phyloP scores from a whole-genome alignment of 805 yeast species.

The Grigorovia transvaalensis region DNA sequence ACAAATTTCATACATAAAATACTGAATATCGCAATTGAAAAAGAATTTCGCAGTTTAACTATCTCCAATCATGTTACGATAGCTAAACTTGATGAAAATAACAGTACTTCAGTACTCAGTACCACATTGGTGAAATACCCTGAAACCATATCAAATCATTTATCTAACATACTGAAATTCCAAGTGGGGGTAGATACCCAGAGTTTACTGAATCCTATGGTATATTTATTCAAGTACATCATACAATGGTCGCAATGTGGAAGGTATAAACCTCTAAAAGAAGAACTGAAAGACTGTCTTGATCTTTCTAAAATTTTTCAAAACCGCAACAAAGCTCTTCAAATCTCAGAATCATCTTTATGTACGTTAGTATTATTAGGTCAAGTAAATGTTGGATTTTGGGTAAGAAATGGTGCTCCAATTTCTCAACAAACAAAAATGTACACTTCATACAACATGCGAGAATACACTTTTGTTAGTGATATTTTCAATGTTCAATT shows the following conservation, averaged over 20 bases:
- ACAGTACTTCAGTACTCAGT: background rate
- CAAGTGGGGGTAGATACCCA: conserved; percentile 27
- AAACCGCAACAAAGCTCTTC: conserved; percentile 12
- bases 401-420: conserved; percentile 91
- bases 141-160: conserved; percentile 19
- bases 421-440: conserved; percentile 69
- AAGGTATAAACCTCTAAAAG: conserved; percentile 18
- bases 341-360: conserved; percentile 53
- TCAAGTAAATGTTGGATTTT: conserved; percentile 78
- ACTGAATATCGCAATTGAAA: conserved; percentile 9
- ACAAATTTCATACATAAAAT: conserved; percentile 11
- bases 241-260: conserved; percentile 28
- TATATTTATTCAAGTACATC: conserved; percentile 23
- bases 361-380: conserved; percentile 67
- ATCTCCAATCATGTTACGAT: background rate
- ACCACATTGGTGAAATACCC: background rate
- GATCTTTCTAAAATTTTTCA: conserved; percentile 12
- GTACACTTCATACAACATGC: conserved; percentile 63
- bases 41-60: conserved; percentile 9
- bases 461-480: conserved; percentile 74
- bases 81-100: background rate
- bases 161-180: conserved; percentile 15
- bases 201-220: conserved; percentile 26
- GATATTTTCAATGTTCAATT: conserved; percentile 67
- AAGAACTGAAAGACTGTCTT: conserved; percentile 9